phyloP scores from a whole-genome alignment of 2,329 filamentous ascomycete species.

The Scedosporium aurantiacum region DNA sequence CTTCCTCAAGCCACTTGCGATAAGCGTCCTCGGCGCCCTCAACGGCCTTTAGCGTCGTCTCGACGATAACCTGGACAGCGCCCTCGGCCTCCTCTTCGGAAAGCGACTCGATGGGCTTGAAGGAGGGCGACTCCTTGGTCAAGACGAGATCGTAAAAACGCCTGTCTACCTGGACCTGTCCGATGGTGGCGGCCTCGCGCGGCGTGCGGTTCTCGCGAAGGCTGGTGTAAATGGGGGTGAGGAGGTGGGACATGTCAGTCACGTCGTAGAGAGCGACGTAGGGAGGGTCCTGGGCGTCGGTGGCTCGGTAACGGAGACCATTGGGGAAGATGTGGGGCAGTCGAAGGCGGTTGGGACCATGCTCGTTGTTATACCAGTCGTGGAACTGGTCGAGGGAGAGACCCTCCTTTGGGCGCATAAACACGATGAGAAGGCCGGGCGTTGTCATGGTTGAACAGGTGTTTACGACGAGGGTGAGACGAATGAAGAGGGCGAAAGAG shows the following conservation, averaged over 20 bases:
- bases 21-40: slow-evolving; percentile 41
- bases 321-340: slow-evolving; percentile 63
- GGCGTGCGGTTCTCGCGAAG: slow-evolving; percentile 47
- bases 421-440: slow-evolving; percentile 70
- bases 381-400: slow-evolving; percentile 63
- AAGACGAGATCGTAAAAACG: slow-evolving; percentile 59
- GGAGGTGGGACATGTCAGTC: slow-evolving; percentile 59
- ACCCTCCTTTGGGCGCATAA: slow-evolving; percentile 65
- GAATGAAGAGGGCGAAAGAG: background rate
- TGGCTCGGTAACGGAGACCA: slow-evolving; percentile 67
- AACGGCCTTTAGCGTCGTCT: slow-evolving; percentile 41
- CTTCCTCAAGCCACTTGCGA: slow-evolving; percentile 61
- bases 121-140: slow-evolving; percentile 42
- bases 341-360: slow-evolving; percentile 70
- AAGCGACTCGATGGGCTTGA: slow-evolving; percentile 48
- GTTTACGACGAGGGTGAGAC: background rate
- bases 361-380: slow-evolving; percentile 92
- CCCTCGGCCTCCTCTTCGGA: slow-evolving; percentile 47
- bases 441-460: slow-evolving; percentile 21
- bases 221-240: slow-evolving; percentile 56
- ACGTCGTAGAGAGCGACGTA: slow-evolving; percentile 80
- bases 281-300: slow-evolving; percentile 49
- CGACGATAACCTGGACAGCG: slow-evolving; percentile 51
- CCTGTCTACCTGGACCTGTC: slow-evolving; percentile 53
- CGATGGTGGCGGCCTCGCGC: slow-evolving; percentile 43